Evolutionary conservation across 768 basidiomycete species (phyloP).

Genomic region (Boletales sp.): DNA sequence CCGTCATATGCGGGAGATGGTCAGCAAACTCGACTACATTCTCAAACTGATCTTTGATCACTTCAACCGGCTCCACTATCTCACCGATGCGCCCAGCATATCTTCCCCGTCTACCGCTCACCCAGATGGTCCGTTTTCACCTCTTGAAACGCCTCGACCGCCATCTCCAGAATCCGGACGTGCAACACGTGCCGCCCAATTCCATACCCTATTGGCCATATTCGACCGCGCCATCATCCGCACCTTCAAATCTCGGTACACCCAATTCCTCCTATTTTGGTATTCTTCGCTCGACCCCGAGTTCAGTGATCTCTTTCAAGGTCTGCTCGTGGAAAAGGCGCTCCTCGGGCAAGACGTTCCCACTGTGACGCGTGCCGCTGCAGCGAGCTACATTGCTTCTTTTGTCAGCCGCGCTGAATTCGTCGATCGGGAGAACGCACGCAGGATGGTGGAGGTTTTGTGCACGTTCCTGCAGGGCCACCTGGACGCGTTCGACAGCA

Average conservation of each 20-base stretch:
- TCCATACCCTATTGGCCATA: constrained; percentile 84
- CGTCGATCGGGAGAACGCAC: constrained; percentile 70
- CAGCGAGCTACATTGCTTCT: constrained; percentile 89
- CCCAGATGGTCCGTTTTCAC: constrained; percentile 8
- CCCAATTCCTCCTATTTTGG: constrained; percentile 97
- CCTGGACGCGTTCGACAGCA: constrained; percentile 64
- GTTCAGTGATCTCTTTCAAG: constrained; percentile 91
- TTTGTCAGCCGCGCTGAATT: constrained; percentile 89
- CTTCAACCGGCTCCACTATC: constrained; percentile 52
- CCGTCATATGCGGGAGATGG: constrained; percentile 79
- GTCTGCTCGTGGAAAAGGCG: constrained; percentile 89
- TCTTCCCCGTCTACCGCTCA: constrained; percentile 4
- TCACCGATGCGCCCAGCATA: constrained; percentile 20
- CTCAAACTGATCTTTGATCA: constrained; percentile 83
- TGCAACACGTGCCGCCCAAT: constrained; percentile 55
- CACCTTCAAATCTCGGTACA: constrained; percentile 96
- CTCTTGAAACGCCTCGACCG: constrained; percentile 22
- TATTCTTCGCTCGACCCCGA: constrained; percentile 85
- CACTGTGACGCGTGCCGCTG: constrained; percentile 82
- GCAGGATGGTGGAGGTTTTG: constrained; percentile 76
- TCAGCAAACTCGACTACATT: constrained; percentile 87
- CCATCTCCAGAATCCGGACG: constrained; percentile 34
- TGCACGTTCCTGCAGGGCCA: constrained; percentile 80
- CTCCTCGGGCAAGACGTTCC: constrained; percentile 59
- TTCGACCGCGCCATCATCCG: constrained; percentile 92